Conservation (phyloP, 192 early-diverging fungal genomes). For the Backusella sp. region DNA sequence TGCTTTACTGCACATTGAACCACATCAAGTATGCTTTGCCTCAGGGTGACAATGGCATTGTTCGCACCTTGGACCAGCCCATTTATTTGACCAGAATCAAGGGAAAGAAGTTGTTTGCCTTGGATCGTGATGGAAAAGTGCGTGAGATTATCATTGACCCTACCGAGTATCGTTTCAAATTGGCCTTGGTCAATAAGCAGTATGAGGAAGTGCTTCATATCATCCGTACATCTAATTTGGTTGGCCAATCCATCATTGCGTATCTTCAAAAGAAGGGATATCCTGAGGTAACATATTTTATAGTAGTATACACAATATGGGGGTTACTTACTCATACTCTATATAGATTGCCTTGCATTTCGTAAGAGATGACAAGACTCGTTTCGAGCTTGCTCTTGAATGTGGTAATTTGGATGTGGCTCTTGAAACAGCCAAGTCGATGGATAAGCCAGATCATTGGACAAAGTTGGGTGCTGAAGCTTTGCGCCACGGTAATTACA, state of each 20-base stretch:
- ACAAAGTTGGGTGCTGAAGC: slow-evolving; percentile 86
- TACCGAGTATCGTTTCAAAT: slow-evolving; percentile 99
- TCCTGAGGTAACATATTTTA: slow-evolving; percentile 56
- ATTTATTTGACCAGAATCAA: slow-evolving; percentile 88
- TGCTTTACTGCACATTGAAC: slow-evolving; percentile 96
- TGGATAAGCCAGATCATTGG: slow-evolving; percentile 92
- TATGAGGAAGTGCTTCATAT: slow-evolving; percentile 97
- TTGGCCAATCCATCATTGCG: slow-evolving; percentile 98
- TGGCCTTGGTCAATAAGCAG: slow-evolving; percentile 86
- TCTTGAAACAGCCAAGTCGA: slow-evolving; percentile 87
- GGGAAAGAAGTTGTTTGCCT: slow-evolving; percentile 80
- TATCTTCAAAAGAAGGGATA: slow-evolving; percentile 99
- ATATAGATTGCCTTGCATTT: slow-evolving; percentile 90
- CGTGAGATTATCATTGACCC: slow-evolving; percentile 89
- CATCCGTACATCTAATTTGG: slow-evolving; percentile 93
- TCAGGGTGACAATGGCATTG: slow-evolving; percentile 96
- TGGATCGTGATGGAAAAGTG: slow-evolving; percentile 92
- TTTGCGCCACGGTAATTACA: slow-evolving; percentile 86
- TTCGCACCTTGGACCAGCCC: slow-evolving; percentile 95
- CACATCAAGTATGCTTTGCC: slow-evolving; percentile 97
- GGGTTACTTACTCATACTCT: slow-evolving; percentile 1
- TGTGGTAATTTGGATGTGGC: slow-evolving; percentile 97
- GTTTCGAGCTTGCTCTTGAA: slow-evolving; percentile 95
- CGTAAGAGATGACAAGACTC: slow-evolving; percentile 94
- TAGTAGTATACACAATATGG: slow-evolving; percentile 23